Evolutionary conservation across 169 alveolate species (phyloP).

Genomic region (Nephromyces sp.): DNA sequence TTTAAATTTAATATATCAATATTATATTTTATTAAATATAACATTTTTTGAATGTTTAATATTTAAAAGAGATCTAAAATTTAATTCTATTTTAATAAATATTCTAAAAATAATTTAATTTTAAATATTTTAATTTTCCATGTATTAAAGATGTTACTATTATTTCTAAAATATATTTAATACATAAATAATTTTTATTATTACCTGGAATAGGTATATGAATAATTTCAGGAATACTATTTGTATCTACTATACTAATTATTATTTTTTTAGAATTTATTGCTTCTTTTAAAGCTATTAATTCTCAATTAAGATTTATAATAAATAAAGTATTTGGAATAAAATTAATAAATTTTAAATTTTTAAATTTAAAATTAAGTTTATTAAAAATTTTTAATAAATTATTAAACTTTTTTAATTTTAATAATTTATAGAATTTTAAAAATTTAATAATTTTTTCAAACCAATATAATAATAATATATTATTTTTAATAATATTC

Average conservation of each 20-base stretch:
- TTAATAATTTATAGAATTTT: not conserved
- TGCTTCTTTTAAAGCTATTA: not conserved
- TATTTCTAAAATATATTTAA: slow-evolving; percentile 3
- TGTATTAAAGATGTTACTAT: slow-evolving; percentile 10
- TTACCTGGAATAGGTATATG: slow-evolving; percentile 1
- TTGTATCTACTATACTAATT: slow-evolving; percentile 11
- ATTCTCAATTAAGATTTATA: not conserved
- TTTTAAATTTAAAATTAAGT: not conserved
- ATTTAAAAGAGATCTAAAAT: not conserved
- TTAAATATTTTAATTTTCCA: not conserved
- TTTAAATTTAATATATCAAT: not conserved
- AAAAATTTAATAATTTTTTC: not conserved
- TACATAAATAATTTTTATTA: slow-evolving; percentile 1
- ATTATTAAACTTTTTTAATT: too few relatives aligned
- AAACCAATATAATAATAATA: slow-evolving; percentile 3
- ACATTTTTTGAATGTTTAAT: not conserved
- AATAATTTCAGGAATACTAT: not conserved
- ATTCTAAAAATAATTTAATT: not conserved
- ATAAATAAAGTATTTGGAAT: slow-evolving; percentile 4
- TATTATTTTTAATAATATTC: not conserved
- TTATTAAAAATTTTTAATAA: not conserved
- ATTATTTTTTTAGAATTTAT: slow-evolving; percentile 8
- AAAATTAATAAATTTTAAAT: not conserved
- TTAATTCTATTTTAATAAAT: not conserved
- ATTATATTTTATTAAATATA: not conserved